phyloP scores from a whole-genome alignment of 2,329 filamentous ascomycete species.

The Xylariaceae sp. region DNA sequence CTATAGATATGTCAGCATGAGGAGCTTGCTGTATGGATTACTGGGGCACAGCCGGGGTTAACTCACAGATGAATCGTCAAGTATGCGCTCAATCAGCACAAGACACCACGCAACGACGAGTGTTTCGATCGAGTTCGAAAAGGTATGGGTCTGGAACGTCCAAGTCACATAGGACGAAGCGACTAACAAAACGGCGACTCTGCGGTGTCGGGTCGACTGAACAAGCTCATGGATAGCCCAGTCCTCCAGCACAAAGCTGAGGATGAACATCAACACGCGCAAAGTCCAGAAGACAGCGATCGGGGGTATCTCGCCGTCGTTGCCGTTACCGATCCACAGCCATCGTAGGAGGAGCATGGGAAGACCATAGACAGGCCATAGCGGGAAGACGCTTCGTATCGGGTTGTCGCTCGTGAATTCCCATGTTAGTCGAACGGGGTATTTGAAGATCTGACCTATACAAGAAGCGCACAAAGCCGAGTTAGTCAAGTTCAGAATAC shows the following conservation, averaged over 20 bases:
- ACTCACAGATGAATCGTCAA: conserved; percentile 67
- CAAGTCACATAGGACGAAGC: conserved; percentile 97
- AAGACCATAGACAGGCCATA: conserved; percentile 93
- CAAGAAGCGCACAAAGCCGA: conserved; percentile 5
- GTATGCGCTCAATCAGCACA: conserved; percentile 84
- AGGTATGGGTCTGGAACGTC: conserved; percentile 98
- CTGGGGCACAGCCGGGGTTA: background rate
- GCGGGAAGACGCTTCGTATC: conserved; percentile 90
- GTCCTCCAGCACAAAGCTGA: conserved; percentile 95
- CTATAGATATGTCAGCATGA: conserved; percentile 5
- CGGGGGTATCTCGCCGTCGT: conserved; percentile 74
- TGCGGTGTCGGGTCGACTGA: conserved; percentile 66
- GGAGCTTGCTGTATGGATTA: too few relatives aligned
- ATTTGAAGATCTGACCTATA: conserved; percentile 85
- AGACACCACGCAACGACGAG: conserved; percentile 89
- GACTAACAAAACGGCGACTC: conserved; percentile 74
- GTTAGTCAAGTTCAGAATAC: conserved; percentile 11
- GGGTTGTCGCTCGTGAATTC: conserved; percentile 87
- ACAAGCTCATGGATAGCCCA: conserved; percentile 95
- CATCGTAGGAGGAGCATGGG: conserved; percentile 91
- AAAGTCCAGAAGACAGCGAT: conserved; percentile 85
- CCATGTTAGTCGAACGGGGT: conserved; percentile 87
- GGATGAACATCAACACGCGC: conserved; percentile 83
- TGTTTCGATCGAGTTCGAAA: conserved; percentile 96
- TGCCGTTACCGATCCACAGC: conserved; percentile 82